Percentiles rank a stretch among this genome's conserved stretches.
Conservation (phyloP, 441 rosid species). For the Breynia disticha region DNA sequence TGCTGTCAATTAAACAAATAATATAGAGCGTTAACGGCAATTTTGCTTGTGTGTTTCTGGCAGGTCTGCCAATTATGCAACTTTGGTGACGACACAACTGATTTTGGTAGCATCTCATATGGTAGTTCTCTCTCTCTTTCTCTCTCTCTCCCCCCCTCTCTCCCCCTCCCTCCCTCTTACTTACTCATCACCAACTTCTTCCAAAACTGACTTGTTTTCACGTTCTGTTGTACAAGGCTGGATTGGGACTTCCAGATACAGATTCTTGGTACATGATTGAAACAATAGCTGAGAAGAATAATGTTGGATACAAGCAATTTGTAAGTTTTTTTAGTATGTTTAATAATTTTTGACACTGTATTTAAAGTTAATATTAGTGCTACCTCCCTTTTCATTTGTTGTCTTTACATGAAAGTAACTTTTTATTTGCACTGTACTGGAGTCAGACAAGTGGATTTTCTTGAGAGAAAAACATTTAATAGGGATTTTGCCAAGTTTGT, state of each 20-base stretch:
- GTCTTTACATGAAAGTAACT: background rate
- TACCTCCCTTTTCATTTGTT: background rate
- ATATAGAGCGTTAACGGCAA: background rate
- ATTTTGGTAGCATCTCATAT: slow-evolving; percentile 85
- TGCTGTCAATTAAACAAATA: too few species aligned
- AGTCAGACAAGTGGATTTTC: background rate
- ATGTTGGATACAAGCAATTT: slow-evolving; percentile 72
- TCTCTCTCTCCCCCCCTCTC: too few species aligned
- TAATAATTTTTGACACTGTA: slow-evolving; percentile 3
- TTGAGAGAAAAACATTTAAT: too few species aligned
- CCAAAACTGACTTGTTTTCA: slow-evolving; percentile 8
- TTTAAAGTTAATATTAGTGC: slow-evolving; percentile 7
- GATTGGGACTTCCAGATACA: slow-evolving; percentile 86
- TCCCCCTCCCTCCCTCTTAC: slow-evolving; percentile 6
- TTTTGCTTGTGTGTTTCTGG: slow-evolving; percentile 13
- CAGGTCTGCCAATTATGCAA: slow-evolving; percentile 88
- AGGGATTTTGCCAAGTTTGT: too few species aligned
- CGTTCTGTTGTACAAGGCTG: slow-evolving; percentile 51
- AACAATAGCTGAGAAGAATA: slow-evolving; percentile 84
- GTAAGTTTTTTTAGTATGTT: slow-evolving; percentile 37
- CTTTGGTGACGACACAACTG: slow-evolving; percentile 75
- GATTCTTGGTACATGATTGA: slow-evolving; percentile 96
- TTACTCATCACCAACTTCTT: background rate
- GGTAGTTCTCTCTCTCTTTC: slow-evolving; percentile 43
- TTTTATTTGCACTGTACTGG: background rate